These are phyloP conservation scores for Aspergillus fumigatiaffinis DNA, from an alignment of 2,329 filamentous ascomycete genomes.

Conservation along the genomic window DNA sequence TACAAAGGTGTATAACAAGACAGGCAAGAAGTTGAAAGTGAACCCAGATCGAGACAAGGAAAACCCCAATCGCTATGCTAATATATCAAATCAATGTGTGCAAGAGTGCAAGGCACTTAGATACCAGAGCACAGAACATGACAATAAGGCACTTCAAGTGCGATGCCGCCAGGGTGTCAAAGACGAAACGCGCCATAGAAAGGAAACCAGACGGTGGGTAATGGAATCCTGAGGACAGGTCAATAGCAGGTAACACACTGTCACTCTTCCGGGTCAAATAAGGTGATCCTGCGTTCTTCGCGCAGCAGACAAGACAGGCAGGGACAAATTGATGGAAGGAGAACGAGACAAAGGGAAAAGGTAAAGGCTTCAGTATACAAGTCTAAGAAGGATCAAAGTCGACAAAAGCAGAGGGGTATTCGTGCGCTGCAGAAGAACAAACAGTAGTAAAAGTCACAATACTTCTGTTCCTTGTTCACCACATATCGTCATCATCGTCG, in stretches of 20 bases:
- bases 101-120: conserved; percentile 16
- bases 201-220: conserved; percentile 8
- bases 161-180: conserved; percentile 7
- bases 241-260: conserved; percentile 5
- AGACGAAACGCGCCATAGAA: conserved; percentile 17
- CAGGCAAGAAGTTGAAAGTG: conserved; percentile 7
- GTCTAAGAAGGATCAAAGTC: conserved; percentile 20
- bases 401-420: conserved; percentile 32
- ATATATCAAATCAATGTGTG: conserved; percentile 25
- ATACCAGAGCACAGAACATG: conserved; percentile 17
- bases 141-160: conserved; percentile 12
- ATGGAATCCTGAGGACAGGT: conserved; percentile 4
- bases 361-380: conserved; percentile 25
- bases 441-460: conserved; percentile 20
- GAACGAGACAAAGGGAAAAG: conserved; percentile 1
- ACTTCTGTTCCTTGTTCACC: conserved; percentile 34
- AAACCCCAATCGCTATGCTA: conserved; percentile 39
- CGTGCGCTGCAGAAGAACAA: conserved; percentile 23
- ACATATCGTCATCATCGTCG: conserved; percentile 48
- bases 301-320: not conserved
- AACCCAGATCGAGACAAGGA: conserved; percentile 15
- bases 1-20: conserved; percentile 2
- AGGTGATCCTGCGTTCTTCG: not conserved
- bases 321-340: conserved; percentile 3
- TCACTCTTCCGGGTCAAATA: conserved; percentile 6